Evolutionary conservation across 768 basidiomycete species (phyloP).

Genomic region (Rickenella mellea): DNA sequence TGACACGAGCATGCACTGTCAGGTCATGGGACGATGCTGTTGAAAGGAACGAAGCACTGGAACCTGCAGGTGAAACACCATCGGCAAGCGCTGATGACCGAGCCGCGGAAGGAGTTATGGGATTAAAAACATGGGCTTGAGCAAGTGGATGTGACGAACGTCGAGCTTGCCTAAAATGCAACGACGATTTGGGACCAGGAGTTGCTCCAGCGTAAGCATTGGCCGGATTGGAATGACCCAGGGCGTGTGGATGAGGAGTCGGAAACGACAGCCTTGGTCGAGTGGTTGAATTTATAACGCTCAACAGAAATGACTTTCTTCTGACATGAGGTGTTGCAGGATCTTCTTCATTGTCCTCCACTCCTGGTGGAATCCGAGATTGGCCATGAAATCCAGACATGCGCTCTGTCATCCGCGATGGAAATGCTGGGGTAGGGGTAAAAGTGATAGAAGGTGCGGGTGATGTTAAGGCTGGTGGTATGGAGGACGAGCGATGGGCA

Average conservation of each 20-base stretch:
- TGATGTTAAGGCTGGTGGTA: constrained; percentile 40
- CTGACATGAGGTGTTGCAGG: constrained; percentile 62
- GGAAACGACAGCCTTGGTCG: constrained; percentile 61
- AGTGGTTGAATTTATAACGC: constrained; percentile 74
- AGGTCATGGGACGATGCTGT: constrained; percentile 85
- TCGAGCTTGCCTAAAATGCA: constrained; percentile 16
- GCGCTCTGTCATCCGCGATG: constrained; percentile 41
- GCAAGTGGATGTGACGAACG: constrained; percentile 60
- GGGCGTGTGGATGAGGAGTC: constrained; percentile 47
- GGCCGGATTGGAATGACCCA: neutral
- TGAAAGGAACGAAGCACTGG: constrained; percentile 65
- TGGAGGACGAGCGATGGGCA: no score
- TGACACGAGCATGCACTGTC: constrained; percentile 66
- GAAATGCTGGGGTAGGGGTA: constrained; percentile 63
- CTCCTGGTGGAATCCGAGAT: constrained; percentile 12
- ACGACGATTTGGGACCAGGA: neutral
- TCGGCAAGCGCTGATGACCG: constrained; percentile 2
- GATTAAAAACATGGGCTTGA: constrained; percentile 29
- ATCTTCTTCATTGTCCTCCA: constrained; percentile 26
- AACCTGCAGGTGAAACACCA: constrained; percentile 23
- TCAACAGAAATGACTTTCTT: constrained; percentile 73
- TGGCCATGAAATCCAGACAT: constrained; percentile 53
- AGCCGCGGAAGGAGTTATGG: constrained; percentile 24
- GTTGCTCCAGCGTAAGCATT: neutral
- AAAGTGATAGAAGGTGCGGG: constrained; percentile 46